Evolutionary conservation across 192 early-diverging fungal genomes (phyloP).

Genomic region (Entophlyctis luteolus): DNA sequence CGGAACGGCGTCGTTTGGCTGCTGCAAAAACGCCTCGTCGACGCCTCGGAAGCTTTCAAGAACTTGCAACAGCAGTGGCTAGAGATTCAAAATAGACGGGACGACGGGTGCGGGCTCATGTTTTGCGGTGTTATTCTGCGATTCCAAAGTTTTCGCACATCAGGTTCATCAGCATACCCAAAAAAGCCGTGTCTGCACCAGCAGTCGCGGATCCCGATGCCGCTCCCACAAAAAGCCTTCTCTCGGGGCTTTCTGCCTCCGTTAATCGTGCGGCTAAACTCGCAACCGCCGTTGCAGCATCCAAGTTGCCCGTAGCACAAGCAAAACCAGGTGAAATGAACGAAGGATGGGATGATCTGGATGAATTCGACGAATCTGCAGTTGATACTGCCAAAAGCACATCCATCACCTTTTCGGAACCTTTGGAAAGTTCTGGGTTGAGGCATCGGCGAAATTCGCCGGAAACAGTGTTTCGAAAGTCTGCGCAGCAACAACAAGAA

Average conservation of each 20-base stretch:
- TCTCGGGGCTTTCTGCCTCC: not conserved
- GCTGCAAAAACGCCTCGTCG: constrained; percentile 33
- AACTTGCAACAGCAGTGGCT: constrained; percentile 35
- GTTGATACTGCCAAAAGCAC: not conserved
- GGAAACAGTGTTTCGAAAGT: too few species aligned
- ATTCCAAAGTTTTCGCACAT: too few species aligned
- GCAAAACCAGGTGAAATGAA: not conserved
- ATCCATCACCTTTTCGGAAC: not conserved
- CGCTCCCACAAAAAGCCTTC: not conserved
- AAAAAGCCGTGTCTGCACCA: not conserved
- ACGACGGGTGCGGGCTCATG: constrained; percentile 17
- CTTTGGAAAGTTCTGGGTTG: not conserved
- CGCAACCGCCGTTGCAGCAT: not conserved
- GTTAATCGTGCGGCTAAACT: constrained; percentile 15
- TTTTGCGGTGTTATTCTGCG: too few species aligned
- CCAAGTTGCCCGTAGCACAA: not conserved
- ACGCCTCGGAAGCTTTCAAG: constrained; percentile 29
- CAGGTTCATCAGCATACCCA: not conserved
- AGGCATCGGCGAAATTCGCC: not conserved
- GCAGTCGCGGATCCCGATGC: not conserved
- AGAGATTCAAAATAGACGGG: constrained; percentile 8
- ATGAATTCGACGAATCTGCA: not conserved
- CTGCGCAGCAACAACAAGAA: too few species aligned
- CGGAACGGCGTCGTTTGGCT: constrained; percentile 35
- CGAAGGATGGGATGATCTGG: constrained; percentile 16